A percentile compares a stretch with the other conserved stretches of the same genome.
Evolutionary conservation across 2,329 filamentous ascomycete species (phyloP).

Genomic region (Aspergillus uvarum): DNA sequence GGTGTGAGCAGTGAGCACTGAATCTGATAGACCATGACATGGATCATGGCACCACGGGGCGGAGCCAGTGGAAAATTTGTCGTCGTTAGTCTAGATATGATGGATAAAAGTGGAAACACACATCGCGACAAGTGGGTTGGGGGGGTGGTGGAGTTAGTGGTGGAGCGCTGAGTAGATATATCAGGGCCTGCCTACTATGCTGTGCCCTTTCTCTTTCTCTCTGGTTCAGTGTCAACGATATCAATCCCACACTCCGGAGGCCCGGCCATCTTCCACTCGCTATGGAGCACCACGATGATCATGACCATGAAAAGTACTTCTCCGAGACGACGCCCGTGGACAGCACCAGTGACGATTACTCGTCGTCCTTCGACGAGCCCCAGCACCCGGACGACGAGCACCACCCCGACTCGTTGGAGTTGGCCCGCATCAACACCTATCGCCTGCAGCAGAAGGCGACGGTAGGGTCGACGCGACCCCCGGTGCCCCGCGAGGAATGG

Average conservation of each 20-base stretch:
- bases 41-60: neutral
- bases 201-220: neutral
- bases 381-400: neutral
- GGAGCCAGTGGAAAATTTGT: neutral
- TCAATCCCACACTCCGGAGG: neutral
- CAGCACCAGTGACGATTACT: conserved; percentile 2
- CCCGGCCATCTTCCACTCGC: neutral
- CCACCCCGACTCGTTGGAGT: conserved; percentile 20
- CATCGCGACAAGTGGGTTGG: too few species aligned
- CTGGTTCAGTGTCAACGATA: neutral
- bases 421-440: conserved; percentile 24
- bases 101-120: neutral
- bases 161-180: neutral
- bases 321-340: neutral
- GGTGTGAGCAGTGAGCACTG: too few species aligned
- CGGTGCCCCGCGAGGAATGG: conserved; percentile 22
- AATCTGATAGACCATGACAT: too few species aligned
- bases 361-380: neutral
- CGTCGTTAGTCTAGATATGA: neutral
- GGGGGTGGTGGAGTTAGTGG: too few species aligned
- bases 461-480: conserved; percentile 22
- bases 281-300: conserved; percentile 1
- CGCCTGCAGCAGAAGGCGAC: conserved; percentile 23
- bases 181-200: neutral
- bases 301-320: neutral